Percentiles rank a stretch among this genome's conserved stretches.
Evolutionary conservation across 2,329 filamentous ascomycete genomes (phyloP).

Genomic region (Penicillium sp.): DNA sequence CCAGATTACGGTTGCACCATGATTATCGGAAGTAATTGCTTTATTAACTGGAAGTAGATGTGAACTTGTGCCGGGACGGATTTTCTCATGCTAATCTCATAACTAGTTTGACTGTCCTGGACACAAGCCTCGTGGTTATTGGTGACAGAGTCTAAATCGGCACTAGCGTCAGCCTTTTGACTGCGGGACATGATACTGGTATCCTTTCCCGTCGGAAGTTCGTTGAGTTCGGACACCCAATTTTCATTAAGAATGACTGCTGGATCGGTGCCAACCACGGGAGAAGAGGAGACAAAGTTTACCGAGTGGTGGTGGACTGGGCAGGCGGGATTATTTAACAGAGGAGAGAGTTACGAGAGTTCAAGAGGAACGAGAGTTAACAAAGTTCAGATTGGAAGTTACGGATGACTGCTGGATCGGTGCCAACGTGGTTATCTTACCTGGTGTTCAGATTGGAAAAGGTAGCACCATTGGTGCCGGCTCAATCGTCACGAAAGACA

Average conservation of each 20-base stretch:
- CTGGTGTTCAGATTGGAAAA: slow-evolving; percentile 51
- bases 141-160: slow-evolving; percentile 62
- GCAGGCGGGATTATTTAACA: neutral
- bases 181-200: slow-evolving; percentile 59
- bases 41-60: slow-evolving; percentile 40
- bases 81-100: neutral
- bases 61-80: neutral
- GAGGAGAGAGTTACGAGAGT: neutral
- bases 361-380: neutral
- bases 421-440: slow-evolving; percentile 53
- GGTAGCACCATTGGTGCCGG: slow-evolving; percentile 51
- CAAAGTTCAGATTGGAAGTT: neutral
- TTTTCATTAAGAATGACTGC: slow-evolving; percentile 58
- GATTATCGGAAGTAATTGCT: slow-evolving; percentile 37
- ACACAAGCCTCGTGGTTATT: slow-evolving; percentile 60
- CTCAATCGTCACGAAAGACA: slow-evolving; percentile 49
- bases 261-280: too few relatives aligned
- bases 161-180: slow-evolving; percentile 59
- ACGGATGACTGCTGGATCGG: slow-evolving; percentile 57
- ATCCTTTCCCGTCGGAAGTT: slow-evolving; percentile 55
- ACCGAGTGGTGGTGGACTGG: slow-evolving; percentile 11
- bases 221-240: slow-evolving; percentile 57
- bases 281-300: slow-evolving; percentile 20
- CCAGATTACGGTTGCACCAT: slow-evolving; percentile 42
- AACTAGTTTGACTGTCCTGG: slow-evolving; percentile 61